Evolutionary conservation across 768 basidiomycete genomes (phyloP).

Genomic region (Hygrophorus pudorinus): DNA sequence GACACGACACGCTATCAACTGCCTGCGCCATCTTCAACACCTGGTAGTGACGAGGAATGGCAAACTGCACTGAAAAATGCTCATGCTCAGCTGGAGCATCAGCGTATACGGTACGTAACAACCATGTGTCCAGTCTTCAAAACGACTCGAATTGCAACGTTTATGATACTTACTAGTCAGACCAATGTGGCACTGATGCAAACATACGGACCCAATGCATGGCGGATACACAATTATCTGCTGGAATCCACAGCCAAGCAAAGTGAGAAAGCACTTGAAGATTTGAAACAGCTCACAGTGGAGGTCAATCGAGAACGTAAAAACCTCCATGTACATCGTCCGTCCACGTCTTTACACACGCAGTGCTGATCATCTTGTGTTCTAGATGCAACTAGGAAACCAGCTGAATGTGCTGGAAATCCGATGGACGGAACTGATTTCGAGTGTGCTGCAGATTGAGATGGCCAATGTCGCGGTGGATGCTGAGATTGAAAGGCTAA

Average conservation of each 20-base stretch:
- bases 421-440: constrained; percentile 89
- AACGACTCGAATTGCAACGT: too few relatives aligned
- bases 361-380: not conserved
- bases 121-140: not conserved
- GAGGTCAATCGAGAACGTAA: constrained; percentile 86
- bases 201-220: constrained; percentile 84
- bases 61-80: constrained; percentile 64
- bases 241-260: constrained; percentile 69
- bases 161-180: constrained; percentile 36
- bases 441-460: constrained; percentile 86
- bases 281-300: constrained; percentile 66
- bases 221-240: constrained; percentile 86
- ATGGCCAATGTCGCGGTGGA: constrained; percentile 90
- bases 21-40: constrained; percentile 51
- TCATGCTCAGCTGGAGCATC: constrained; percentile 77
- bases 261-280: constrained; percentile 64
- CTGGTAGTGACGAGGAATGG: constrained; percentile 72
- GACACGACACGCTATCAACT: constrained; percentile 70
- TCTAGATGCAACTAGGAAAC: constrained; percentile 65
- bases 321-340: constrained; percentile 56
- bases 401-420: constrained; percentile 78
- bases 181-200: constrained; percentile 77
- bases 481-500: constrained; percentile 59
- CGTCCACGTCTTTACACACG: not conserved
- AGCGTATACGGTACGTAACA: constrained; percentile 55